Evolutionary conservation across 2,329 filamentous ascomycete species (phyloP), one percentile per base, ranked within the genome.

Genomic region (Aureobasidium zeae): DNA sequence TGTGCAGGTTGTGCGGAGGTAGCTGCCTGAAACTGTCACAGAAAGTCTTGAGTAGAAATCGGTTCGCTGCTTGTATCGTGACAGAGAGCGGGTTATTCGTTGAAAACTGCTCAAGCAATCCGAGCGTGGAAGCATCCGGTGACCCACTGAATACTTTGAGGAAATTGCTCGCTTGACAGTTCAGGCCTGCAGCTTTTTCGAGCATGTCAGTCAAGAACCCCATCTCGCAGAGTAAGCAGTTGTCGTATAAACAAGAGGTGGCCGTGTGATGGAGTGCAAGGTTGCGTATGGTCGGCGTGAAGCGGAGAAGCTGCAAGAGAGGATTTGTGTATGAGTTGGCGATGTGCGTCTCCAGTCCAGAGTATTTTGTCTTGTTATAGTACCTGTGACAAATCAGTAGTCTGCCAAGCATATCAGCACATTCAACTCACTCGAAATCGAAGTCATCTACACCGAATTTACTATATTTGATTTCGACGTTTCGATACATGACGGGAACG

Each of bases 361-460:
- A 94, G 58, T 86, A 94, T 17, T 70, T 72, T 1, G 93, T 96
- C 59, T 85, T 87, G 64, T 98, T 98, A 70, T 93, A 98, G 62
- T 86, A 96, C 46, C 86, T 86, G 51, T n/a, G 10, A 46, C 58
- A 44, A 52, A 50, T 53, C 31, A 57, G 46, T 38, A 34, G 6
- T 3, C 21, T 11, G 10, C 4, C 15, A 17, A 3, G 16, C 22
- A 17, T 10, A 13, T 22, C 9, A 20, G 13, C n/a, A 29, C 2
- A 25, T 5, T 12, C 3, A 11, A 64, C 77, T 55, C 67, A 86
- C 79, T 83, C 83, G 64, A 98, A 98, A 62, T 98, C 91, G 61
- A 98, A 98, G 62, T 98, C 93, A 56, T 96, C 89, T n/a, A 98
- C 87, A 15, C 91, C 91, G 62, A 95, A 98, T 59, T 87, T 93